Percentiles rank a stretch among this genome's conserved stretches.
phyloP scores from a whole-genome alignment of 495 filamentous ascomycete species.

The Penicillium nucicola region DNA sequence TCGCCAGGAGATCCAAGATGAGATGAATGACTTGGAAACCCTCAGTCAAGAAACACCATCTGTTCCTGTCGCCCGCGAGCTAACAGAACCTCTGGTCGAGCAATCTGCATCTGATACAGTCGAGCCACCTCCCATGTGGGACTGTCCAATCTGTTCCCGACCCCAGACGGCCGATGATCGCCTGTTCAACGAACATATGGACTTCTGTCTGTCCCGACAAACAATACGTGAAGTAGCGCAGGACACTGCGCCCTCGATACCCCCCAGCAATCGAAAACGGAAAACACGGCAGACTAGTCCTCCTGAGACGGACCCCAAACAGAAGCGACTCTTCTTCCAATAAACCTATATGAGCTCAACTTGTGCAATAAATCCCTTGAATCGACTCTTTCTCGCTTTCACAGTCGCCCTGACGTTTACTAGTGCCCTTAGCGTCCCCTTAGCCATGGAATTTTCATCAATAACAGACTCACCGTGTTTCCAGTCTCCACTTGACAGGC shows the following conservation, averaged over 20 bases:
- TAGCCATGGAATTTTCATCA: not conserved
- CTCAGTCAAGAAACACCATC: slow-evolving; percentile 57
- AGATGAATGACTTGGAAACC: slow-evolving; percentile 59
- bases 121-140: slow-evolving; percentile 57
- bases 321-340: slow-evolving; percentile 40
- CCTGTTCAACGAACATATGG: slow-evolving; percentile 89
- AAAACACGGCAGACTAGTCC: slow-evolving; percentile 16
- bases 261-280: slow-evolving; percentile 23
- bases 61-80: not conserved
- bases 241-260: slow-evolving; percentile 17
- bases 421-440: not conserved
- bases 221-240: slow-evolving; percentile 81
- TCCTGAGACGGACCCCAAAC: slow-evolving; percentile 25
- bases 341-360: slow-evolving; percentile 8
- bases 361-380: not conserved
- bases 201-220: slow-evolving; percentile 82
- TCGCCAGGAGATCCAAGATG: slow-evolving; percentile 60
- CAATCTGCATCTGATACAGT: not conserved
- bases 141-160: slow-evolving; percentile 79
- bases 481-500: slow-evolving; percentile 4
- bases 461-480: slow-evolving; percentile 3
- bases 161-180: slow-evolving; percentile 73
- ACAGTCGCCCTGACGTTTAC: too few relatives aligned
- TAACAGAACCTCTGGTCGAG: not conserved
- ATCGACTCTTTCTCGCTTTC: too few relatives aligned